Evolutionary conservation across 495 filamentous ascomycete species (phyloP).

Genomic region (Daldinia concentrica): DNA sequence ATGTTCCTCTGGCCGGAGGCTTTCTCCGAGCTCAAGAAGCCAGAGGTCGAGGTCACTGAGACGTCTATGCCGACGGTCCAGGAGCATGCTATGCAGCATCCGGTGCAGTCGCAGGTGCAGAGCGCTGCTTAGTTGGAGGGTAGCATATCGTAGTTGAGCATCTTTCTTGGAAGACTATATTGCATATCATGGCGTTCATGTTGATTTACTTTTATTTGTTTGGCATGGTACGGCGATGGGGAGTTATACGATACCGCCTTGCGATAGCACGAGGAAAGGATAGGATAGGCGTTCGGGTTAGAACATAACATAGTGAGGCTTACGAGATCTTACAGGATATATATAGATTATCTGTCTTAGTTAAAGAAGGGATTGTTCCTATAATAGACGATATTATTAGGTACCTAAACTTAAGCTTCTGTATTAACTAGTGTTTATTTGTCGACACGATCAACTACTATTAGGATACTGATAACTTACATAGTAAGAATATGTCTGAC

Average conservation of each 20-base stretch:
- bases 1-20: slow-evolving; percentile 73
- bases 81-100: not conserved
- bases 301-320: not conserved
- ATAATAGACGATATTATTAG: not conserved
- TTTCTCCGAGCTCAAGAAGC: slow-evolving; percentile 57
- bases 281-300: slow-evolving; percentile 13
- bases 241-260: slow-evolving; percentile 21
- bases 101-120: slow-evolving; percentile 10
- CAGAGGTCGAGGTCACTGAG: slow-evolving; percentile 14
- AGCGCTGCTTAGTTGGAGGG: slow-evolving; percentile 13
- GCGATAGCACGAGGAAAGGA: slow-evolving; percentile 23
- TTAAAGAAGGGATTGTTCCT: not conserved
- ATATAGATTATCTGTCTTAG: not conserved
- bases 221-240: slow-evolving; percentile 23
- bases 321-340: slow-evolving; percentile 10
- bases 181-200: slow-evolving; percentile 24
- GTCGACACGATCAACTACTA: no score
- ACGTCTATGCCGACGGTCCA: not conserved
- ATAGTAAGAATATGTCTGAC: no score
- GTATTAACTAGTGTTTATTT: not conserved
- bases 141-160: not conserved
- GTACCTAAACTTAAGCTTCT: not conserved
- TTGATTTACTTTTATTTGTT: not conserved
- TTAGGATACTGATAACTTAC: no score
- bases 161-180: not conserved